Evolutionary conservation across 148 eudicot genomes (phyloP).

Genomic region (Persicaria maculosa): DNA sequence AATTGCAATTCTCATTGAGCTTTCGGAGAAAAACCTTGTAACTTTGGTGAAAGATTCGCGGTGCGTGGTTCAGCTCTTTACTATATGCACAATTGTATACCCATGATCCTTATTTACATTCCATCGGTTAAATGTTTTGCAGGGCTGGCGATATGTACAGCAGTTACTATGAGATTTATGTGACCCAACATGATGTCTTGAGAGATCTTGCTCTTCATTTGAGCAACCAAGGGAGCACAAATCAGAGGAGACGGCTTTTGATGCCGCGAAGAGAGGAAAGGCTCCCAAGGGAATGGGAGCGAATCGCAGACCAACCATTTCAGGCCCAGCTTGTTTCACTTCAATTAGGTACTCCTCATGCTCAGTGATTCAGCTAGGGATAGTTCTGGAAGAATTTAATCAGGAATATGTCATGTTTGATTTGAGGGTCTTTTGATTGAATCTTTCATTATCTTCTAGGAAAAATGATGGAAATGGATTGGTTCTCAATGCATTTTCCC

Average conservation of each 20-base stretch:
- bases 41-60: slow-evolving; percentile 62
- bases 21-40: slow-evolving; percentile 73
- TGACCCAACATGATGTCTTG: slow-evolving; percentile 77
- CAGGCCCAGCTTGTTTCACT: slow-evolving; percentile 62
- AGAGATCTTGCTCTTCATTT: slow-evolving; percentile 77
- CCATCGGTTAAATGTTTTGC: slow-evolving; percentile 14
- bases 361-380: neutral
- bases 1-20: slow-evolving; percentile 65
- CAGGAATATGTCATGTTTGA: neutral
- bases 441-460: slow-evolving; percentile 27
- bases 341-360: slow-evolving; percentile 47
- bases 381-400: neutral
- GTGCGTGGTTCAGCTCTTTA: slow-evolving; percentile 21
- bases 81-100: too few relatives aligned
- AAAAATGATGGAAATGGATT: slow-evolving; percentile 65
- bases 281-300: slow-evolving; percentile 79
- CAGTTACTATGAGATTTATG: slow-evolving; percentile 65
- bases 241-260: slow-evolving; percentile 49
- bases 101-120: neutral
- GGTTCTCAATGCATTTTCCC: slow-evolving; percentile 65
- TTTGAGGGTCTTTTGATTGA: neutral
- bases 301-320: slow-evolving; percentile 55
- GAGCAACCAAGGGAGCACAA: slow-evolving; percentile 37
- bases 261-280: slow-evolving; percentile 69
- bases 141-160: slow-evolving; percentile 70